Percentiles rank a stretch among this genome's conserved stretches.
Conservation (phyloP, 2,329 filamentous ascomycete species). For the Neopestalotiopsis sp. region DNA sequence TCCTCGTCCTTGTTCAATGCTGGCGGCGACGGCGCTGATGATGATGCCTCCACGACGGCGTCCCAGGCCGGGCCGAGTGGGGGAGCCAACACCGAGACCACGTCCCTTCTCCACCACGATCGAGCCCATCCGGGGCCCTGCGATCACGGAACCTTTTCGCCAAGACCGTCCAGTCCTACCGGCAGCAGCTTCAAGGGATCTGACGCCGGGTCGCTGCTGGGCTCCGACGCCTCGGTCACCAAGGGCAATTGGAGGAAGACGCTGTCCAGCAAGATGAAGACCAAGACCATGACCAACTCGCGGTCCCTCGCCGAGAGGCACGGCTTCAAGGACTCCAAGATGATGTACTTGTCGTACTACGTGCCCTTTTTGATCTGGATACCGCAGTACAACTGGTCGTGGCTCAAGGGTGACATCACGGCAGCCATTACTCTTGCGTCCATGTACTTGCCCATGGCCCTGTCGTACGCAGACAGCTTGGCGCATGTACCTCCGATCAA, state of each 20-base stretch:
- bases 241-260: conserved; percentile 49
- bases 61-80: conserved; percentile 22
- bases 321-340: conserved; percentile 73
- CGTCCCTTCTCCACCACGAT: conserved; percentile 49
- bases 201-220: conserved; percentile 36
- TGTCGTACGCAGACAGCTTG: conserved; percentile 91
- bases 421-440: conserved; percentile 96
- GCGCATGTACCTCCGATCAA: conserved; percentile 93
- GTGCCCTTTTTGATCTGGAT: conserved; percentile 92
- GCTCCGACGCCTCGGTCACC: conserved; percentile 41
- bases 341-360: conserved; percentile 94
- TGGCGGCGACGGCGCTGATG: conserved; percentile 17
- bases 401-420: conserved; percentile 83
- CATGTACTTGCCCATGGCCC: conserved; percentile 96
- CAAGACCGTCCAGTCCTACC: conserved; percentile 59
- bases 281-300: conserved; percentile 75
- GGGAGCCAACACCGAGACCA: conserved; percentile 42
- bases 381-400: conserved; percentile 80
- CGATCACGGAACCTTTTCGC: conserved; percentile 79
- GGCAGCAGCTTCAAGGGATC: conserved; percentile 35
- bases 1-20: conserved; percentile 26
- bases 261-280: conserved; percentile 58
- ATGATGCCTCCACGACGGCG: not conserved
- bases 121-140: conserved; percentile 56
- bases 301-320: conserved; percentile 73